Conservation (phyloP, 139 green algal genomes). For the Chlamydomonas applanata region DNA sequence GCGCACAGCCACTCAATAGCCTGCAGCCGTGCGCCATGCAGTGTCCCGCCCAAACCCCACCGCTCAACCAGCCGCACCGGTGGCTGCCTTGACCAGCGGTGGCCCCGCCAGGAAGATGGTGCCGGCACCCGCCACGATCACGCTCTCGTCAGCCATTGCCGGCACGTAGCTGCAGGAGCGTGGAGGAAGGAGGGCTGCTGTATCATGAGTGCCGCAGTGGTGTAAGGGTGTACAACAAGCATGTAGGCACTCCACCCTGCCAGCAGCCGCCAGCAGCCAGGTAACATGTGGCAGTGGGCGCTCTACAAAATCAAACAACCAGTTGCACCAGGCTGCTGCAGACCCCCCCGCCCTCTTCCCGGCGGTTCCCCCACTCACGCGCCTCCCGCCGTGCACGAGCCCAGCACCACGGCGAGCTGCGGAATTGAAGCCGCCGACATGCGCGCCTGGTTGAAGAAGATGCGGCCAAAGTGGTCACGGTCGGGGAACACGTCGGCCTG, state of each 20-base stretch:
- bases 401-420: constrained; percentile 90
- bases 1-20: too few species aligned
- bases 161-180: constrained; percentile 70
- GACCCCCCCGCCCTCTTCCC: too few species aligned
- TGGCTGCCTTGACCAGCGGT: constrained; percentile 58
- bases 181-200: too few species aligned
- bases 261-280: background rate
- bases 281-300: too few species aligned
- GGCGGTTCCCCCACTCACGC: constrained; percentile 84
- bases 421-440: constrained; percentile 84
- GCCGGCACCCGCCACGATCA: constrained; percentile 72
- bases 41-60: too few species aligned
- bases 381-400: constrained; percentile 90
- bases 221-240: too few species aligned
- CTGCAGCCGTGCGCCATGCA: too few species aligned
- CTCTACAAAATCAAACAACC: too few species aligned
- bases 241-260: background rate
- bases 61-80: constrained; percentile 20
- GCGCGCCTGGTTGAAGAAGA: constrained; percentile 70
- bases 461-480: constrained; percentile 90
- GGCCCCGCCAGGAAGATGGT: constrained; percentile 56
- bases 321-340: too few species aligned
- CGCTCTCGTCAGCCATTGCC: constrained; percentile 74
- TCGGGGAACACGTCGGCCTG: constrained; percentile 93
- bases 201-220: too few species aligned